Base-by-base conservation (phyloP, 2,329 filamentous ascomycete species). In the Epicoccum sorghinum region DNA sequence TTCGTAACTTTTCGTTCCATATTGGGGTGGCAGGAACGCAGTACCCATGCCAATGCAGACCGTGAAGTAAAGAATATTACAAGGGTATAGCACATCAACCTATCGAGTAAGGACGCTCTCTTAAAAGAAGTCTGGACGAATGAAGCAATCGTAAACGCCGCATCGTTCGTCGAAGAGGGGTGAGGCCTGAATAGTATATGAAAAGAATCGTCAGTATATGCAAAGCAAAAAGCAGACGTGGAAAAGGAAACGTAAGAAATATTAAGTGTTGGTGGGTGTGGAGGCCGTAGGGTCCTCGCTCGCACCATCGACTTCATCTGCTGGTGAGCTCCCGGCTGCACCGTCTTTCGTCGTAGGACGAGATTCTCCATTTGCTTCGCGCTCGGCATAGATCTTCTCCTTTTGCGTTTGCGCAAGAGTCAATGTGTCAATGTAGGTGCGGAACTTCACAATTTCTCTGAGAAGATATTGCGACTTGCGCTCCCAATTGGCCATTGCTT, bases 401-500 rank as follows among this genome's bases (percentile, higher is more conserved):
- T 89, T 92, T 49, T 86, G 82, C 29, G 72, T 77, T 64, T 89
- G 85, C 0, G 93, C 93, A 33, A 85, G 84, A 53, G 86, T 82
- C 45, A 99, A 78, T 30, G 86, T 88, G 73, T 98, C 95, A 63
- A 97, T 93, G 69, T 98, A 99, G 0, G 93, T 98, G 56, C 89
- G 83, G 78, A 96, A 98, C 76, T 98, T 98, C 75, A 98, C 92
- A 73, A 96, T 97, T 78, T 99, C 95, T 32, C 90, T 83, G 10
- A 98, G 82, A 36, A 99, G 79, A 71, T 98, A 96, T 27, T 90
- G 88, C 51, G 91, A 96, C 79, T 98, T 98, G 69, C 89, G 87
- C 79, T 99, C 93, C 93, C 95, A 99, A 75, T 99, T 99, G 18
- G 88, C 83, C 89, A 98, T 93, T 13, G 93, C 91, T 75, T 89